A percentile compares a stretch with the other conserved stretches of the same genome.
phyloP scores from a whole-genome alignment of 2,329 filamentous ascomycete species.

The Penicillium sp. region DNA sequence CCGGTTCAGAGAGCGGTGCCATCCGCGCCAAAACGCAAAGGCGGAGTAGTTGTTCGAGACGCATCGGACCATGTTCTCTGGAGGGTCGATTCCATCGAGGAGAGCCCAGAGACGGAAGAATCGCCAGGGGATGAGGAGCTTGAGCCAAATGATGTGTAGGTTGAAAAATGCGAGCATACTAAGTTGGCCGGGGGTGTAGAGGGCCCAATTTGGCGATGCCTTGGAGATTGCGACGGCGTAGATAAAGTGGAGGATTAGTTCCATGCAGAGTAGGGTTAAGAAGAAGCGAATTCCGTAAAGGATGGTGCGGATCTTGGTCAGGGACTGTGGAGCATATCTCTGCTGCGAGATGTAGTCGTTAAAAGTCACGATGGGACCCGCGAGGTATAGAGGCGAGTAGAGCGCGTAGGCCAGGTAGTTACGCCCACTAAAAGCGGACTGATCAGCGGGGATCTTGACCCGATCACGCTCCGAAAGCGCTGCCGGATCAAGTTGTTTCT shows the following conservation, averaged over 20 bases:
- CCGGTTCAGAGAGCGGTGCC: slow-evolving; percentile 94
- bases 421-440: slow-evolving; percentile 73
- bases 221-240: slow-evolving; percentile 94
- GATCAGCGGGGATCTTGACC: slow-evolving; percentile 73
- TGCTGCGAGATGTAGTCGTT: slow-evolving; percentile 95
- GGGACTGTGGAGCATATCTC: slow-evolving; percentile 73
- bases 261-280: slow-evolving; percentile 83
- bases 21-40: slow-evolving; percentile 90
- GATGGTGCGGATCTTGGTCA: slow-evolving; percentile 71
- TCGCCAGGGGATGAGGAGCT: slow-evolving; percentile 95
- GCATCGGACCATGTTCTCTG: slow-evolving; percentile 98
- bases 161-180: slow-evolving; percentile 94
- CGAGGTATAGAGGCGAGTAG: slow-evolving; percentile 90
- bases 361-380: slow-evolving; percentile 93
- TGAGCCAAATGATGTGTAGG: slow-evolving; percentile 96
- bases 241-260: slow-evolving; percentile 86
- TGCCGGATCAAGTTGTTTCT: slow-evolving; percentile 95
- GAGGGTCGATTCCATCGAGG: slow-evolving; percentile 87
- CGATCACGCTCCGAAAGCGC: slow-evolving; percentile 88
- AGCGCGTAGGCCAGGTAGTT: slow-evolving; percentile 90
- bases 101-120: slow-evolving; percentile 97
- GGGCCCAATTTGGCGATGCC: slow-evolving; percentile 75
- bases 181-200: slow-evolving; percentile 86
- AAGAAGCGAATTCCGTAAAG: slow-evolving; percentile 85
- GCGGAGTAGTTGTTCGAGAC: slow-evolving; percentile 94